Evolutionary conservation across 352 stramenopile species (phyloP), one percentile per base, ranked within the genome.

Genomic region (Globisporangium rhizosaccharum): DNA sequence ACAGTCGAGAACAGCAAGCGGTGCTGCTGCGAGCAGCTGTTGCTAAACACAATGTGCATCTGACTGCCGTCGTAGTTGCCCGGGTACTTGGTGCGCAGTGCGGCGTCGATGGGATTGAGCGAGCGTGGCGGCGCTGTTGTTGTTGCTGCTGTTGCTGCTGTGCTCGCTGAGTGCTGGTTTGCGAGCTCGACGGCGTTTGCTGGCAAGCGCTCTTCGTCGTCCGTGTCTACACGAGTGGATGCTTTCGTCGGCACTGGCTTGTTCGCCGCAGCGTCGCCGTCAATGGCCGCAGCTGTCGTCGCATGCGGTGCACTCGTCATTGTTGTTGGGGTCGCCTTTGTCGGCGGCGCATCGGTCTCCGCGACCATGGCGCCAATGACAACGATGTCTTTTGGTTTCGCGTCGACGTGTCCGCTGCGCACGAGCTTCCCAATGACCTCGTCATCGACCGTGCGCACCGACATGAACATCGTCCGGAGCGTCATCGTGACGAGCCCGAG

Each of bases 31-130:
- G 61, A 45, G 68, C 73, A 85, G 59, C 69, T 75, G 59, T 73
- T 83, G 58, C 73, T 83, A 66, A 82, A 85, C 42, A 80, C 70
- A 42, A 79, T 71, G 64, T 86, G 76, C 45, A 60, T 60, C 11
- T 20, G 0, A 20, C 45, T 54, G 45, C 33, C 46, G 55, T 60
- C 55, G 45, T 53, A 49, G 55, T 60, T 47, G 4, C 28, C 46
- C 5, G 55, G 55, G 23, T 49, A 61, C 46, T 49, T 48, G 15
- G 50, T 44, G 15, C 41, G 45, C 52, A n/a, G 44, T 28, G 44
- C 44, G 2, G 44, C 44, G 17, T 49, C 41, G 37, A 26, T 15
- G 12, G 37, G 51, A 7, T 41, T 3, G 3, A 30, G 30, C 28
- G 15, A 17, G 4, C 5, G 15, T 18, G 14, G 42, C 42, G 42